Base-by-base conservation (phyloP, 2,329 filamentous ascomycete species). In the Aspergillus aculeatinus region DNA sequence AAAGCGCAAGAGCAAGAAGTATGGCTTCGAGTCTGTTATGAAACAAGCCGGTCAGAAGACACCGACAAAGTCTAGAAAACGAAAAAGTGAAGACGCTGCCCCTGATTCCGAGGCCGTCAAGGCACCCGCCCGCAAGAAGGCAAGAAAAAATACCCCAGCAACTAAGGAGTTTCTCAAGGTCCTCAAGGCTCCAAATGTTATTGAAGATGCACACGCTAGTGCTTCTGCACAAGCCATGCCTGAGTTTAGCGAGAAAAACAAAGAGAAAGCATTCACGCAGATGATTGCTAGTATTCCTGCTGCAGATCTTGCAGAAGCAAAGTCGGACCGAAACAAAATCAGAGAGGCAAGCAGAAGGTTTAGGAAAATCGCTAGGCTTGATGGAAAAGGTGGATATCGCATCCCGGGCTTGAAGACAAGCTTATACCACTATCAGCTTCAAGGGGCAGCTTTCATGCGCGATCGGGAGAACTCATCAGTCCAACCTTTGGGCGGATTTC, bases 201-300 rank as follows among this genome's bases (percentile, higher is more conserved):
- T 73, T 10, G 57, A 57, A 27, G 68, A 70, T n/a, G 72, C 67
- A 3, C 67, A 73, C 21, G 62, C 55, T 7, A 77, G 71, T 57
- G 61, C 67, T 19, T 55, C 54, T 1, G 57, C 67, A 44, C 61
- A 57, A 2, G 64, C 57, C 4, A 68, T 72, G 51, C 73, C 71
- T 16, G 58, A 29, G 2, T 73, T 69, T 42, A 65, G 61, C 2
- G 21, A 61, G 0, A 62, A 58, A 4, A 61, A 74, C 48, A 72
- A 70, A 49, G 48, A 66, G 6, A 65, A 66, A n/a, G 76, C 74
- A n/a, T 57, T 78, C 2, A 55, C 58, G 7, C 68, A 76, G 29
- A 56, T 77, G 1, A 62, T 77, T 47, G 68, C 67, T 1, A 70
- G 58, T 51, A 70, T 77, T 33, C 72, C 74, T 2, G 55, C 57